Evolutionary conservation across 208 protist species (phyloP), one percentile per base, ranked within the genome.

Genomic region (Strigomonas culicis): DNA sequence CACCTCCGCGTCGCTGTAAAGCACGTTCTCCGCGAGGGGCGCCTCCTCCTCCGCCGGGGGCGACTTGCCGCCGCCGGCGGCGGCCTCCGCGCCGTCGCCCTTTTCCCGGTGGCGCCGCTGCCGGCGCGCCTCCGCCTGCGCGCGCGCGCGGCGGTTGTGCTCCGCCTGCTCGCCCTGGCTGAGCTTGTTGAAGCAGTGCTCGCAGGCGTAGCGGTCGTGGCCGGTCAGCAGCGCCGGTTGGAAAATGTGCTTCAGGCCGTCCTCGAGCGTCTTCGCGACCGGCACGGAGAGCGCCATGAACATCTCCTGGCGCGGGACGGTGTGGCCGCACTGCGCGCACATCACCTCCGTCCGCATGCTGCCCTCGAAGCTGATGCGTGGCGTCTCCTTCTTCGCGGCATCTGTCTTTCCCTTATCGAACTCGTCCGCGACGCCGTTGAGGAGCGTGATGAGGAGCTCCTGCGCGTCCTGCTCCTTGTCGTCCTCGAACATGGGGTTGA

Each of bases 391-490:
- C 65, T 82, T 89, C 41, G 84, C 71, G 62, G 83, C 77, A 4
- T 77, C 75, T 1, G 27, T 80, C 62, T 80, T 85, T 17, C 65
- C 74, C 66, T 80, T 81, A 59, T 96, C 83, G 51, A 93, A 89
- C 66, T 97, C 91, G 59, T 93, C 85, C 6, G 70, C 84, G 11
- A 93, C 67, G 58, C 85, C 80, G 78, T 97, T 94, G 34, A 90
- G 68, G 34, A 97, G 66, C n/a, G 70, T 80, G 19, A 93, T 76
- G 49, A 93, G 75, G n/a, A 94, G 71, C 72, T 97, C 92, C 56
- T 97, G 92, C 32, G 83, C 84, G 65, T 97, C 92, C 56, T 97
- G 92, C 70, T 97, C 89, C 55, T 87, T 78, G 36, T 92, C 86
- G 53, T 82, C 73, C 6, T 73, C 75, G 53, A 97, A 95, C 7